These are phyloP conservation scores for Toxoplasma gondii DNA, from an alignment of 169 alveolate genomes.

Conservation along the genomic window DNA sequence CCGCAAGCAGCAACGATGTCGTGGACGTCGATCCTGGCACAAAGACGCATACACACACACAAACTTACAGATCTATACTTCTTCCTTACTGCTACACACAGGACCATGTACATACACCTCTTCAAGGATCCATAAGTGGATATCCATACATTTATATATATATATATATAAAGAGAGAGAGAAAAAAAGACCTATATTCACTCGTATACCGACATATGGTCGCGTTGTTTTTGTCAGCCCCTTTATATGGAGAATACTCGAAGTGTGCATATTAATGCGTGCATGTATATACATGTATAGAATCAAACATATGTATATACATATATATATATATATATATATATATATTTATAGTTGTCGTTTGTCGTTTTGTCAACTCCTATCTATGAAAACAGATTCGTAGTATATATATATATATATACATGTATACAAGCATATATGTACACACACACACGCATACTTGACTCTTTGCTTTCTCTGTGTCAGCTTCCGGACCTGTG, in stretches of 20 bases:
- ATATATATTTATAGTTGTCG: no score
- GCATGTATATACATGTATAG: not conserved
- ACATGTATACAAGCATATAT: not conserved
- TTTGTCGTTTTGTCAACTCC: no score
- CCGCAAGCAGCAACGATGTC: no score
- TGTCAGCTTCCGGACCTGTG: slow-evolving; percentile 76
- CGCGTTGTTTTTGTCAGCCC: not conserved
- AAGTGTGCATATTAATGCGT: not conserved
- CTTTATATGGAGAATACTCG: no score
- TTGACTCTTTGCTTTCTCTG: not conserved
- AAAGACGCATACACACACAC: no score
- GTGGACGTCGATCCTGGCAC: no score
- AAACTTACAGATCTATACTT: no score
- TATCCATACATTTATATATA: not conserved
- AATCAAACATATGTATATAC: not conserved
- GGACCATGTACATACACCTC: not conserved
- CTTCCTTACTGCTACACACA: no score
- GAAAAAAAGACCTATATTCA: not conserved
- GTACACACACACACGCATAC: not conserved
- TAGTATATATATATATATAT: not conserved
- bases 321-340: not conserved
- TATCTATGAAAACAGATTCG: no score
- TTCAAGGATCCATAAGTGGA: not conserved
- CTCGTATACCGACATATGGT: not conserved
- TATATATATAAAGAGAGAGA: no score